A percentile compares a stretch with the other conserved stretches of the same genome.
phyloP scores from a whole-genome alignment of 768 basidiomycete species.

The Agaricus bisporus region DNA sequence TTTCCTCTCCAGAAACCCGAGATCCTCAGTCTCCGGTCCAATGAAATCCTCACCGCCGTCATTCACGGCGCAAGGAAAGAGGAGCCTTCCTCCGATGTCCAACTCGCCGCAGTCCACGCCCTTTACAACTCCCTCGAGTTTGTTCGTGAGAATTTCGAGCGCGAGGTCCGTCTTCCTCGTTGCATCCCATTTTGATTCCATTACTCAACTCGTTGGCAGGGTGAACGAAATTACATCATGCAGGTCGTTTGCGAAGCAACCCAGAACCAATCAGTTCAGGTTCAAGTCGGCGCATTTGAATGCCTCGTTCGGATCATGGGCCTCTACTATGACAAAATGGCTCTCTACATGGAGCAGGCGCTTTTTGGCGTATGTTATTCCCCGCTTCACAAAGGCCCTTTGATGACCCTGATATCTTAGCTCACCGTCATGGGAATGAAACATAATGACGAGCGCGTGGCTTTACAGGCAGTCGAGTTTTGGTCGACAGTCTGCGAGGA shows the following conservation, averaged over 20 bases:
- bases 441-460: conserved; percentile 83
- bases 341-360: conserved; percentile 98
- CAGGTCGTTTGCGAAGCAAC: conserved; percentile 99
- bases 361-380: conserved; percentile 80
- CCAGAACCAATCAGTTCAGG: conserved; percentile 68
- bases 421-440: conserved; percentile 98
- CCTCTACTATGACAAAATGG: conserved; percentile 98
- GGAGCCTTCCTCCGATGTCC: conserved; percentile 86
- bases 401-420: conserved; percentile 34
- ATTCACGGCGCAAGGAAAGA: conserved; percentile 98
- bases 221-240: conserved; percentile 99
- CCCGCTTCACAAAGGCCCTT: conserved; percentile 13
- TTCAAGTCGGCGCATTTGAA: conserved; percentile 96
- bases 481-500: conserved; percentile 99
- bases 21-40: conserved; percentile 80
- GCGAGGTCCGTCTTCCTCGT: conserved; percentile 60
- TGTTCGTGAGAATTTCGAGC: conserved; percentile 95
- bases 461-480: conserved; percentile 96
- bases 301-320: conserved; percentile 96
- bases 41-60: conserved; percentile 97
- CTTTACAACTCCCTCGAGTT: conserved; percentile 96
- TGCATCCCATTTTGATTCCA: not conserved
- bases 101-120: conserved; percentile 87
- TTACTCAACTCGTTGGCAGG: conserved; percentile 40
- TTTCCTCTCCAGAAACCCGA: conserved; percentile 75